Evolutionary conservation across 2,329 filamentous ascomycete genomes (phyloP), one percentile per base, ranked within the genome.

Genomic region (Diplodia scrobiculata): DNA sequence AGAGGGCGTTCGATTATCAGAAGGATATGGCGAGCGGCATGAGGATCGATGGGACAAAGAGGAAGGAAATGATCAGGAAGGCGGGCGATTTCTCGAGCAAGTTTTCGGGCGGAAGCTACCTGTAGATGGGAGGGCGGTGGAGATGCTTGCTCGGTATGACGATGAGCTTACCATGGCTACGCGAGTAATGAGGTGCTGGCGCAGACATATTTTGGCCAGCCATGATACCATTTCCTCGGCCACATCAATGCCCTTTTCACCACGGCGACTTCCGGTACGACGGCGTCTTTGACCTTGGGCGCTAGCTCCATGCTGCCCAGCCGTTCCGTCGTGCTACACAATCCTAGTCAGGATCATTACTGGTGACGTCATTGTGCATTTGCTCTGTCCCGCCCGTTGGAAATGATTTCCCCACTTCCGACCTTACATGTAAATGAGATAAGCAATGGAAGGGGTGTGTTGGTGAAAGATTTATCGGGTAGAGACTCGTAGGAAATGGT

Each of bases 1-100:
- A 90, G 78, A 84, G 94, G 68, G 89, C 87, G 0, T 98, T 98
- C 78, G 92, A 97, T 79, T 85, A 88, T 69, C 91, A 97, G 77
- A 98, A 97, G 80, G 95, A 98, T 76, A 97, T 98, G 87, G 89
- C 87, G 47, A 80, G 91, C 2, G 89, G 89, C 9, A 86, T 87
- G 19, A 87, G 86, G 72, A 87, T 97, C 63, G 89, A 87, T 29
- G 82, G 87, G 70, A 84, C 88, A 41, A 88, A 97, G 80, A 86
- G 89, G 71, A 86, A 86, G 72, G 90, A 97, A 71, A 81, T 98
- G 81, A 76, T 97, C 67, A 89, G 86, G 70, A 89, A 90, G 74
- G 90, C 92, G 4, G 86, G 88, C 17, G 89, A 92, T 72, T 97
- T 97, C 78, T 88, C 90, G 3, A 89, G 89, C 0, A 84, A 91